Base-by-base conservation (phyloP, 345 rosid species). In the Salix arbutifolia region DNA sequence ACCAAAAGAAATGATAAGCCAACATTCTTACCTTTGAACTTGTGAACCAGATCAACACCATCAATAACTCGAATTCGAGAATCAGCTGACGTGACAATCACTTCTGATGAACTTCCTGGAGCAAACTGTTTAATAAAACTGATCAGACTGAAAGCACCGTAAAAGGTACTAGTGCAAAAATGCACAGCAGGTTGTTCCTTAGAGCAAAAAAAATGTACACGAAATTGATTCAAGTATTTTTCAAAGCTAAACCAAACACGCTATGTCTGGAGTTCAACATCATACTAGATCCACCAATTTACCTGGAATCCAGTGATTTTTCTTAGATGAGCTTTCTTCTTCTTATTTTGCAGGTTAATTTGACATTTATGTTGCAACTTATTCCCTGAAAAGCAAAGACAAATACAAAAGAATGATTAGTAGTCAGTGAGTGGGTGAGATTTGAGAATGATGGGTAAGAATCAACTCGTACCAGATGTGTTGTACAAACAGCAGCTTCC, bases 261-360 rank as follows among this genome's bases (percentile, higher is more conserved):
- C n/a, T 3, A 56, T 56, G 28, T 56, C 62, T 56, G 26, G 62
- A 56, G 14, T 56, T n/a, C 11, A 21, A n/a, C 62, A 56, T 56
- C 62, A n/a, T 56, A n/a, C 62, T 53, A 7, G 3, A 21, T 26
- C 5, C 28, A 23, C 25, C 64, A 58, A n/a, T n/a, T 58, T 88
- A 96, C 98, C 97, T 96, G 98, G 86, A 96, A 96, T 80, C 99
- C 99, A 35, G 98, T 96, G 82, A 96, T 93, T 82, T 96, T 96
- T 84, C 90, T 96, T 65, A 86, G 92, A 75, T 90, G 94, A 74
- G 97, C 77, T 84, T 93, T 95, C 91, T 93, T 95, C 88, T 90
- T 96, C 91, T 86, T 93, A 74, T 89, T 91, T 84, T 90, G 95
- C 83, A 96, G 86, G 87, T 93, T 88, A 66, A 96, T 92, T 70